A percentile compares a stretch with the other conserved stretches of the same genome.
These are phyloP conservation scores for Rhizopus delemar DNA, from an alignment of 371 early-diverging fungal species.

Conservation along the genomic window DNA sequence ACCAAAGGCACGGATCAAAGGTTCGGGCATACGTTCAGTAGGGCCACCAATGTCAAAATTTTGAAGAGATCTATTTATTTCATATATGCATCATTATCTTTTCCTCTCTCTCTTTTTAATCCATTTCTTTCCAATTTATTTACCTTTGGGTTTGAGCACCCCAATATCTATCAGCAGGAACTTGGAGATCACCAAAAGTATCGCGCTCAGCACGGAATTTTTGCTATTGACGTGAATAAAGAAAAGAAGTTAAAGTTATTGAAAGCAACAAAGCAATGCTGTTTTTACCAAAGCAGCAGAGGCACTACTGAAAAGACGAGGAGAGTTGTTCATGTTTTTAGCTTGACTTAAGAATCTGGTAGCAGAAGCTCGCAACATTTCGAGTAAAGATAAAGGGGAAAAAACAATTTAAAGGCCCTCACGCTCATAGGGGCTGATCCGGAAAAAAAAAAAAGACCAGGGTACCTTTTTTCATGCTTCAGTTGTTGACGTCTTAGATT, in stretches of 20 bases:
- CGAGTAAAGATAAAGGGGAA: conserved; percentile 9
- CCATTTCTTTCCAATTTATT: neutral
- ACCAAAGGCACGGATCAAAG: conserved; percentile 84
- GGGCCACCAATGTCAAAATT: conserved; percentile 88
- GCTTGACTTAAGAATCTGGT: conserved; percentile 22
- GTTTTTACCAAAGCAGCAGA: conserved; percentile 30
- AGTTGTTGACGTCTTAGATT: neutral
- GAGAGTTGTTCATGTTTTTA: conserved; percentile 18
- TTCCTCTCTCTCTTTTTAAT: neutral
- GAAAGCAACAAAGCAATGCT: neutral
- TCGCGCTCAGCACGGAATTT: conserved; percentile 76
- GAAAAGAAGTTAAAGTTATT: neutral
- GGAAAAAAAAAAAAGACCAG: conserved; percentile 4
- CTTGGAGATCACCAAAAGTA: conserved; percentile 86
- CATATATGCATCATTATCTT: neutral
- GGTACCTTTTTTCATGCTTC: conserved; percentile 6
- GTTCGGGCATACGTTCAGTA: conserved; percentile 82
- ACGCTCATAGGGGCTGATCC: neutral
- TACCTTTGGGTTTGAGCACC: conserved; percentile 91
- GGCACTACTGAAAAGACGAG: conserved; percentile 34
- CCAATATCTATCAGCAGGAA: conserved; percentile 86
- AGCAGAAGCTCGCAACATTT: conserved; percentile 27
- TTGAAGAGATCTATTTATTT: conserved; percentile 56
- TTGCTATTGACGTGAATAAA: conserved; percentile 22
- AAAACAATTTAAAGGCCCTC: conserved; percentile 8